Conservation (phyloP, 2,329 filamentous ascomycete species). For the Fusarium sp. region DNA sequence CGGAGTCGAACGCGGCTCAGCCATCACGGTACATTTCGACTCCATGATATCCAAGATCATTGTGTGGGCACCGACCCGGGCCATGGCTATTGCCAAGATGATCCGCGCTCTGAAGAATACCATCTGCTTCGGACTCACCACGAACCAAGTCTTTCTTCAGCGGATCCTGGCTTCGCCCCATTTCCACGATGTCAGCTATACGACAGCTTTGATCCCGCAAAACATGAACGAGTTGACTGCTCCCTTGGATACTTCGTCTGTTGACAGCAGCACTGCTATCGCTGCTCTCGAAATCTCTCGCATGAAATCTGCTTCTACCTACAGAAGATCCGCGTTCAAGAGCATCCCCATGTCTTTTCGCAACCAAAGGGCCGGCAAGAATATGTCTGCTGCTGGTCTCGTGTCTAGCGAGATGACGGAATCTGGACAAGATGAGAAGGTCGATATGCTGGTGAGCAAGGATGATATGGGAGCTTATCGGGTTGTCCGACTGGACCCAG, state of each 20-base stretch:
- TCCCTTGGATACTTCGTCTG: not conserved
- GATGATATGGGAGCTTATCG: not conserved
- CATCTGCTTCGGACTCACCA: not conserved
- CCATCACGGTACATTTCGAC: not conserved
- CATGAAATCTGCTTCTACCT: not conserved
- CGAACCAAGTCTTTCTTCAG: not conserved
- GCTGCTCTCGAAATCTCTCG: not conserved
- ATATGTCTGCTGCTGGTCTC: not conserved
- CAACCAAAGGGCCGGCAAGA: not conserved
- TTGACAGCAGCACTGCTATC: not conserved
- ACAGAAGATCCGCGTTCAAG: not conserved
- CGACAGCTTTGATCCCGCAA: not conserved
- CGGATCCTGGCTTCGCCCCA: not conserved
- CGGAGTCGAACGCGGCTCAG: not conserved
- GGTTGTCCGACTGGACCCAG: not conserved
- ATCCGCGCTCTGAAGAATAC: not conserved
- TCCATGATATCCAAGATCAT: not conserved
- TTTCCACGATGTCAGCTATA: not conserved
- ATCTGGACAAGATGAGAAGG: not conserved
- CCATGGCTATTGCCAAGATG: not conserved
- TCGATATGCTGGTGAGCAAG: not conserved
- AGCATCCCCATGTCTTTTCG: not conserved
- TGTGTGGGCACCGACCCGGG: not conserved
- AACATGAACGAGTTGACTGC: not conserved
- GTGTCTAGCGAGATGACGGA: not conserved